phyloP scores from a whole-genome alignment of 192 early-diverging fungal species.

The Umbelopsis ramanniana region DNA sequence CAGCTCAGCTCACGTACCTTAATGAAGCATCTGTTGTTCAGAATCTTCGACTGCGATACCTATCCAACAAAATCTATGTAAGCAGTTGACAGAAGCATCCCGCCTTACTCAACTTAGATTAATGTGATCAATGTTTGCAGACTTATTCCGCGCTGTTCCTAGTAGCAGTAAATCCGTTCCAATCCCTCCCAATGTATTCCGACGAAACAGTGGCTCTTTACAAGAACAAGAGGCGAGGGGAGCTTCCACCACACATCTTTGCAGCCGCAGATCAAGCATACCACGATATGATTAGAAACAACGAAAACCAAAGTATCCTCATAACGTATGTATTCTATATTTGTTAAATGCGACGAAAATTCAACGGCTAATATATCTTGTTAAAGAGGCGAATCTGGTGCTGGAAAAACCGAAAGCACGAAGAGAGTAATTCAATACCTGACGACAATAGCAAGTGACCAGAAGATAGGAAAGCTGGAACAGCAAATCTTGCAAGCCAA shows the following conservation, averaged over 20 bases:
- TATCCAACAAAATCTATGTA: conserved; percentile 92
- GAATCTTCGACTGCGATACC: conserved; percentile 90
- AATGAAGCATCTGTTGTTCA: conserved; percentile 22
- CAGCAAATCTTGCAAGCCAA: conserved; percentile 86
- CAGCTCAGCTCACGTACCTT: conserved; percentile 59
- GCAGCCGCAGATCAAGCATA: conserved; percentile 92
- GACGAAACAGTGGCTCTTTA: conserved; percentile 73
- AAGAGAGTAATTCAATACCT: conserved; percentile 99
- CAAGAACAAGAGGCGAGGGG: conserved; percentile 70
- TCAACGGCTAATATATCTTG: too few species aligned
- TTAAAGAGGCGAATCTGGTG: conserved; percentile 93
- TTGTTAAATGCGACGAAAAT: neutral
- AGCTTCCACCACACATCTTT: conserved; percentile 88
- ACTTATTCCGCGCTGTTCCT: conserved; percentile 98
- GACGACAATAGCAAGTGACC: conserved; percentile 81
- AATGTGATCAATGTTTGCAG: conserved; percentile 40
- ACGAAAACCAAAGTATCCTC: conserved; percentile 96
- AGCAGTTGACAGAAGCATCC: conserved; percentile 19
- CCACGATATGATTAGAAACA: conserved; percentile 90
- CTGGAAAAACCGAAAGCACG: conserved; percentile 99
- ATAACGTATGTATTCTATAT: conserved; percentile 74
- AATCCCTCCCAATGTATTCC: conserved; percentile 87
- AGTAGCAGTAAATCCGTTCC: conserved; percentile 98
- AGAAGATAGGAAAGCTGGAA: conserved; percentile 63
- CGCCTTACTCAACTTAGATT: too few species aligned